Evolutionary conservation across 768 basidiomycete genomes (phyloP).

Genomic region (Daedaleopsis sinensis): DNA sequence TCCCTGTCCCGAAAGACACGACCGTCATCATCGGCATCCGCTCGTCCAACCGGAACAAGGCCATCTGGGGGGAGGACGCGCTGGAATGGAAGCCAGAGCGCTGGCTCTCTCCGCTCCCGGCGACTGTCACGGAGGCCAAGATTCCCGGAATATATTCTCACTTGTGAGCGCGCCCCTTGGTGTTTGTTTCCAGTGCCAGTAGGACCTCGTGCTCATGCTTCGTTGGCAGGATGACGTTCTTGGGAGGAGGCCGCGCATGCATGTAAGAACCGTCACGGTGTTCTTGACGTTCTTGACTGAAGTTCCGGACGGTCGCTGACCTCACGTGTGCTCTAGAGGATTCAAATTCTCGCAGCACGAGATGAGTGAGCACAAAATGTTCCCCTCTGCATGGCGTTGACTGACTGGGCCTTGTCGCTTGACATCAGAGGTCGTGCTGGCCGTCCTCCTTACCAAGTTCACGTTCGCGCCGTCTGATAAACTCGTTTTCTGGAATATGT

Average conservation of each 20-base stretch:
- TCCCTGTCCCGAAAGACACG: slow-evolving; percentile 53
- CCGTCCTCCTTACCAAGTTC: slow-evolving; percentile 31
- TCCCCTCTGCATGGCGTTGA: slow-evolving; percentile 27
- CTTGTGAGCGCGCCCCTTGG: slow-evolving; percentile 12
- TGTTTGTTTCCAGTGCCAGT: neutral
- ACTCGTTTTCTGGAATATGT: slow-evolving; percentile 32
- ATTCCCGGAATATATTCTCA: slow-evolving; percentile 30
- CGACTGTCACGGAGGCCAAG: slow-evolving; percentile 16
- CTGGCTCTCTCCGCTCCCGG: slow-evolving; percentile 48
- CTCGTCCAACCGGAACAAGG: slow-evolving; percentile 51
- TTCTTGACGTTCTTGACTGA: neutral
- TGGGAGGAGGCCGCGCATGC: slow-evolving; percentile 7
- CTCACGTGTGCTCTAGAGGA: slow-evolving; percentile 12
- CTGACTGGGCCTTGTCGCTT: neutral
- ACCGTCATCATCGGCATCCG: slow-evolving; percentile 45
- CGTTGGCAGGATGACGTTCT: slow-evolving; percentile 9
- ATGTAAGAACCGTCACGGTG: slow-evolving; percentile 11
- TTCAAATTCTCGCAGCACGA: slow-evolving; percentile 30
- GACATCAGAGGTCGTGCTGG: slow-evolving; percentile 31
- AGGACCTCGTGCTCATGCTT: neutral
- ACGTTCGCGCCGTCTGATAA: slow-evolving; percentile 27
- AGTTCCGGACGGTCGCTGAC: neutral
- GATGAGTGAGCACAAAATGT: slow-evolving; percentile 26
- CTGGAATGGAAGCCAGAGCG: slow-evolving; percentile 63
- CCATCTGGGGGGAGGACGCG: slow-evolving; percentile 64